phyloP scores from a whole-genome alignment of 129 eudicot genomes.

The Helichrysum umbraculigerum region DNA sequence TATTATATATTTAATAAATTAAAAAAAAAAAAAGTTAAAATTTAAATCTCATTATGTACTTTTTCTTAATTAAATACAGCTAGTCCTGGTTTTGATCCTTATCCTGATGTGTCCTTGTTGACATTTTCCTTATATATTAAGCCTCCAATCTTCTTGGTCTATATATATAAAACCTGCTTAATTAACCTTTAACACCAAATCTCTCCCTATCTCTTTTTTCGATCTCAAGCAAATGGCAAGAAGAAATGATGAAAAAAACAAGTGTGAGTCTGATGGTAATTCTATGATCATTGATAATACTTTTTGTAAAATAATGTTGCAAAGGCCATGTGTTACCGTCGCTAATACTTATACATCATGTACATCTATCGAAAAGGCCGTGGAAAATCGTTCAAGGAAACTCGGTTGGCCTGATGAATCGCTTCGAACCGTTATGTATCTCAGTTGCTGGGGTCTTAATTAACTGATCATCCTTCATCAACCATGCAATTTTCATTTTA shows the following conservation, averaged over 20 bases:
- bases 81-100: conserved; percentile 35
- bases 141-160: conserved; percentile 30
- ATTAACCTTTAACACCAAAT: conserved; percentile 15
- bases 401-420: conserved; percentile 35
- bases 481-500: not conserved
- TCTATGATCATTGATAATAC: conserved; percentile 12
- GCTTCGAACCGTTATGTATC: conserved; percentile 40
- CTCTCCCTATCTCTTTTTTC: conserved; percentile 4
- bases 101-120: conserved; percentile 36
- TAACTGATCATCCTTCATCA: not conserved
- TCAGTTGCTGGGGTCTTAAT: conserved; percentile 40
- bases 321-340: not conserved
- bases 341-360: conserved; percentile 15
- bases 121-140: conserved; percentile 22
- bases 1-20: too few relatives aligned
- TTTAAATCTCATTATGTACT: not conserved
- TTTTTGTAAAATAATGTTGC: conserved; percentile 12
- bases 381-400: conserved; percentile 18
- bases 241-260: conserved; percentile 22
- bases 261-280: conserved; percentile 4
- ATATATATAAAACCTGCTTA: conserved; percentile 10
- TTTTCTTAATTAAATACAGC: not conserved
- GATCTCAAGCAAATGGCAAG: conserved; percentile 11
- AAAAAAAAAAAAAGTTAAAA: too few relatives aligned
- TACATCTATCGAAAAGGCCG: conserved; percentile 16